Conservation (phyloP, 371 early-diverging fungal genomes). For the Syncephalastrum sp. region DNA sequence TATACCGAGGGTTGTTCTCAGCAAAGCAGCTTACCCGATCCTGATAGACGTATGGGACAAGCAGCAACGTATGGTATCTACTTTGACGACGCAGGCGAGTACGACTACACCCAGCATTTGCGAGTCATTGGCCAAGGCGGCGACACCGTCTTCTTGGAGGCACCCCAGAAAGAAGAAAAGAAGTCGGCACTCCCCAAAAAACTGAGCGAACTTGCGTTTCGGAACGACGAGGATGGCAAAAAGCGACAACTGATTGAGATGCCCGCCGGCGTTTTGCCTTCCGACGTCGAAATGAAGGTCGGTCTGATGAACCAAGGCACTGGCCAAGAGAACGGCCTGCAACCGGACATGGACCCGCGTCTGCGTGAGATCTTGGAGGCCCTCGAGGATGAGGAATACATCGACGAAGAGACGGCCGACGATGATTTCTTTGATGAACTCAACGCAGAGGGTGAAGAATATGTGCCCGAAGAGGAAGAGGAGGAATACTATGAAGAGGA, state of each 20-base stretch:
- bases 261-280: slow-evolving; percentile 78
- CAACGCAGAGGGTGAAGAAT: slow-evolving; percentile 47
- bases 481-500: slow-evolving; percentile 51
- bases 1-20: not conserved
- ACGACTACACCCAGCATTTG: slow-evolving; percentile 94
- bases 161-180: slow-evolving; percentile 48
- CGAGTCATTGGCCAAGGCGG: slow-evolving; percentile 76
- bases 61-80: slow-evolving; percentile 87
- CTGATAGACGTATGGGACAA: slow-evolving; percentile 57
- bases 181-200: slow-evolving; percentile 15
- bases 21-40: not conserved
- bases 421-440: slow-evolving; percentile 69
- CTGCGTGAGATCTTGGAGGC: slow-evolving; percentile 89
- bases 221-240: slow-evolving; percentile 24
- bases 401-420: slow-evolving; percentile 75
- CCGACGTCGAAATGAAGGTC: slow-evolving; percentile 54
- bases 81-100: slow-evolving; percentile 78
- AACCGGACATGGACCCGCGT: slow-evolving; percentile 76
- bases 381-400: slow-evolving; percentile 86
- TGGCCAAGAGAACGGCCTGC: slow-evolving; percentile 59
- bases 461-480: slow-evolving; percentile 45
- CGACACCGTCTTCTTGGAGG: slow-evolving; percentile 80
- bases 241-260: slow-evolving; percentile 50
- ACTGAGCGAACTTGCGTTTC: slow-evolving; percentile 16
- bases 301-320: slow-evolving; percentile 44